Percentiles rank a stretch among this genome's conserved stretches.
phyloP scores from a whole-genome alignment of 2,329 filamentous ascomycete genomes.

The Pseudopyricularia cyperi region DNA sequence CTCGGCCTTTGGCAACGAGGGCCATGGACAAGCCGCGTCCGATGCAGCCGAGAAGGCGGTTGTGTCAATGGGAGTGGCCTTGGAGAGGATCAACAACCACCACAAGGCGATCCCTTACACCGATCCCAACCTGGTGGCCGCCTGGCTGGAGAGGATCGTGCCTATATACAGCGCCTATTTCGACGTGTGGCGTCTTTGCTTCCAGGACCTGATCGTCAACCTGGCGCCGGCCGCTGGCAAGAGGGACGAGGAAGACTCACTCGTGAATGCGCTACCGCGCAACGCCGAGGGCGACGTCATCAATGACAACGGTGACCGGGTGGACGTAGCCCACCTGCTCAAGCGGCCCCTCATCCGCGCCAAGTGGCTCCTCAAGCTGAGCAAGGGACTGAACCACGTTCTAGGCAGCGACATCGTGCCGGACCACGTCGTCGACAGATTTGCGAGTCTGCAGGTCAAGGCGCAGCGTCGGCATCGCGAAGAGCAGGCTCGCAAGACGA shows the following conservation, averaged over 20 bases:
- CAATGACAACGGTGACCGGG: conserved; percentile 69
- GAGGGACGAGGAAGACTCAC: conserved; percentile 45
- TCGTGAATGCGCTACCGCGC: conserved; percentile 44
- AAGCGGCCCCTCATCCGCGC: conserved; percentile 79
- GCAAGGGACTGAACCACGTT: conserved; percentile 37
- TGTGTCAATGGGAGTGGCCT: conserved; percentile 80
- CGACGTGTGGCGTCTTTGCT: conserved; percentile 79
- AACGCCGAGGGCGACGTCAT: conserved; percentile 54
- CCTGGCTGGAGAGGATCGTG: conserved; percentile 69
- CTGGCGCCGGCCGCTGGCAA: conserved; percentile 53
- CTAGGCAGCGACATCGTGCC: conserved; percentile 38
- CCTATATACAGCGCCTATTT: conserved; percentile 78
- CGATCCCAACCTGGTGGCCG: conserved; percentile 57
- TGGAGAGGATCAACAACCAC: conserved; percentile 70
- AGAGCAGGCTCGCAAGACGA: conserved; percentile 58
- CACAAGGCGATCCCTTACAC: conserved; percentile 69
- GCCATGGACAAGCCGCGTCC: conserved; percentile 10
- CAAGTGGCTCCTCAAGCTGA: conserved; percentile 75
- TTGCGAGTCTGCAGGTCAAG: conserved; percentile 62
- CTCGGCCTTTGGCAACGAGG: conserved; percentile 25
- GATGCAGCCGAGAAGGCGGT: conserved; percentile 65
- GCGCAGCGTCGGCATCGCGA: conserved; percentile 54
- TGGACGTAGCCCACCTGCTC: conserved; percentile 86
- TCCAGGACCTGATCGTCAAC: conserved; percentile 89
- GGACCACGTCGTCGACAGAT: conserved; percentile 45